Percentiles rank a stretch among this genome's conserved stretches.
phyloP scores from a whole-genome alignment of 768 basidiomycete species.

The Lactarius akahatsu region DNA sequence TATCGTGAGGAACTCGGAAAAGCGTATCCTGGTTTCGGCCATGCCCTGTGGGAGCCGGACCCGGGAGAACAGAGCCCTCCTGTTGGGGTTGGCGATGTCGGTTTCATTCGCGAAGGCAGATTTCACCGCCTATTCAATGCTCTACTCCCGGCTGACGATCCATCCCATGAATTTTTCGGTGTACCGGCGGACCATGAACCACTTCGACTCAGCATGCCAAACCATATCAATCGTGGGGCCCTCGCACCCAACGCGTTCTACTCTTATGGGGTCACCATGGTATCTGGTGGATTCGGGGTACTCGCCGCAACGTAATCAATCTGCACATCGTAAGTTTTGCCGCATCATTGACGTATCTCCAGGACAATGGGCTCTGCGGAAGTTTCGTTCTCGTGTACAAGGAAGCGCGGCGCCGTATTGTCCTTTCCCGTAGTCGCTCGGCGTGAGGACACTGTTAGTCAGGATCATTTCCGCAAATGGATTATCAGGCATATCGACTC shows the following conservation, averaged over 20 bases:
- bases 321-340: not conserved
- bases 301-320: not conserved
- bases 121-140: not conserved
- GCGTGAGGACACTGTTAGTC: not conserved
- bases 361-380: not conserved
- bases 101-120: not conserved
- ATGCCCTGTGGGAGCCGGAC: too few species aligned
- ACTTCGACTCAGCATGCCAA: not conserved
- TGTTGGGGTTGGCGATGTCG: not conserved
- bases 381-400: not conserved
- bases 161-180: not conserved
- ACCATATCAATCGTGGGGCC: not conserved
- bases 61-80: not conserved
- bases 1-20: too few species aligned
- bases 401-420: not conserved
- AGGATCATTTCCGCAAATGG: not conserved
- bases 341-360: not conserved
- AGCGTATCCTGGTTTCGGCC: too few species aligned
- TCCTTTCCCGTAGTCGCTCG: not conserved
- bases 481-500: not conserved
- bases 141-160: not conserved
- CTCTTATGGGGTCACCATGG: not conserved
- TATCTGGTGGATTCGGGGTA: not conserved
- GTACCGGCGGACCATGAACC: not conserved
- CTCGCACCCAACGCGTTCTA: not conserved